Evolutionary conservation across 805 yeast genomes (phyloP), one percentile per base, ranked within the genome.

Genomic region (Starmerella sirachaensis): DNA sequence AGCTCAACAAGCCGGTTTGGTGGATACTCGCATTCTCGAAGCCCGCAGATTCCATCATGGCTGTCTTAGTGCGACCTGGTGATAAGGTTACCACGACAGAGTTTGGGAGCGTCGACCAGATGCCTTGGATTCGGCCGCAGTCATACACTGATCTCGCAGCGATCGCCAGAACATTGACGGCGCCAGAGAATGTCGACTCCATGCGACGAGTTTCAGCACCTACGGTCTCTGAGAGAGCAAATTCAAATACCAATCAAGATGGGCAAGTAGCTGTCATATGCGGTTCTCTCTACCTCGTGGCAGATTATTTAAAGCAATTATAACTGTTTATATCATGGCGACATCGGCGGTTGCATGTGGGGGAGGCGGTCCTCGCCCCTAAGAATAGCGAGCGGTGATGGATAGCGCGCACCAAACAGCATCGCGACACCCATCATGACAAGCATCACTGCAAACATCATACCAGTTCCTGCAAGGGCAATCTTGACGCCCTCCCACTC

Each of bases 41-140:
- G 68, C 73, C 13, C 52, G 78, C 6, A 56, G 58, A 2, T 14
- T 63, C 65, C 0, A 57, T 85, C 16, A 56, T 82, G 27, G 53
- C 60, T 21, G 67, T 70, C 14, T 57, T 83, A 2, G 53, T 80
- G 3, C 54, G 56, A 6, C 50, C 61, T 1, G 52, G 57, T 0
- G 95, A 85, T 50, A 56, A 61, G 2, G 69, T 86, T 0, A 59
- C 78, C 1, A 67, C 77, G 1, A 74, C 88, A 0, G 53, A 62
- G 22, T 91, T 86, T 54, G 69, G 75, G 2, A 50, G 61, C 1
- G 88, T 93, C 0, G 86, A 78, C 11, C 78, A 83, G 0, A 91
- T 91, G 98, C 95, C 97, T 0, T 91, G 97, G 97, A 74, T 91
- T 5, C 51, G 64, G 29, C 60, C 86, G 1, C 65, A 63, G 45